phyloP scores from a whole-genome alignment of 225 moss, liverwort and hornwort species.

The Bryoerythrophyllum caledonicum region DNA sequence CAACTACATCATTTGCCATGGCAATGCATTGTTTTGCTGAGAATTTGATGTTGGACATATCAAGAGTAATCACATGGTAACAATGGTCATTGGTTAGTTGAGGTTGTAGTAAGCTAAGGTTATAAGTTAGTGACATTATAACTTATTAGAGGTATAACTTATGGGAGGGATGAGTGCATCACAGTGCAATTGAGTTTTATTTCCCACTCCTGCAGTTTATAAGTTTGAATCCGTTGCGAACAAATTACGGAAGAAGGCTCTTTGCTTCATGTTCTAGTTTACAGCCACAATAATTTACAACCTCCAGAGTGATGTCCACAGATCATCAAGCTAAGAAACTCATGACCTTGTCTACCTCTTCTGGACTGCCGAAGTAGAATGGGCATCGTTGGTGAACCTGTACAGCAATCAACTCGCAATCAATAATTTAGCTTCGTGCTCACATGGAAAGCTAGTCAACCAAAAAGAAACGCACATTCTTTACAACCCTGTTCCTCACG shows the following conservation, averaged over 20 bases:
- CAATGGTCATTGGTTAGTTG: too few species aligned
- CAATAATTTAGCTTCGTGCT: neutral
- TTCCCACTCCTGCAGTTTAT: neutral
- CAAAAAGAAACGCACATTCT: neutral
- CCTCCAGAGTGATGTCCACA: constrained; percentile 19
- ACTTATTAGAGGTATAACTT: too few species aligned
- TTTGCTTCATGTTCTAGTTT: constrained; percentile 12
- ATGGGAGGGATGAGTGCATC: too few species aligned
- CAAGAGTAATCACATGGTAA: too few species aligned
- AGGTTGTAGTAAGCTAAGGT: too few species aligned
- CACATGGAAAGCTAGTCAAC: neutral
- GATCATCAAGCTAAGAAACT: constrained; percentile 60
- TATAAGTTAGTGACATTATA: too few species aligned
- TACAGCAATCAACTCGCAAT: constrained; percentile 22
- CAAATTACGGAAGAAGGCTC: neutral
- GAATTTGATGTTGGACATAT: too few species aligned
- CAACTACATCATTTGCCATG: too few species aligned
- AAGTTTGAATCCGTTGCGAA: neutral
- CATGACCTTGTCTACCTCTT: constrained; percentile 88
- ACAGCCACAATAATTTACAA: constrained; percentile 18
- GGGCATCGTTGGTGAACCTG: constrained; percentile 96
- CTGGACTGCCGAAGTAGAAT: constrained; percentile 73
- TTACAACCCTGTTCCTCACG: neutral
- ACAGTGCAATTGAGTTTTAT: too few species aligned
- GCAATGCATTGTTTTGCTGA: too few species aligned